Conservation (phyloP, 140 eudicot genomes). For the Flaveria floridana region DNA sequence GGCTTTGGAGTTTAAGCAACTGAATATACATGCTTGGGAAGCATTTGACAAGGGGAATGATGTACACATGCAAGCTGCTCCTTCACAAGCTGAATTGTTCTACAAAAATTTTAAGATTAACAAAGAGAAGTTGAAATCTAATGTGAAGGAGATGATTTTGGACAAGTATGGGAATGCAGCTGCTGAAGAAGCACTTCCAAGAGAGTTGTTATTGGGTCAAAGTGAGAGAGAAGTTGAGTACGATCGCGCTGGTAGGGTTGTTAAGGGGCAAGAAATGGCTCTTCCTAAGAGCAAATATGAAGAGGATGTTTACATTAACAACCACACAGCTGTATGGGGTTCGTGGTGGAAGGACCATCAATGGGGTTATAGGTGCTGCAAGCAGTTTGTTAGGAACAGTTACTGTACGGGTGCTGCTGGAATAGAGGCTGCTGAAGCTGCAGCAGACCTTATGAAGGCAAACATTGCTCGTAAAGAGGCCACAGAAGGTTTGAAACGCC, state of each 20-base stretch:
- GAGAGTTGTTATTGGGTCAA: constrained; percentile 78
- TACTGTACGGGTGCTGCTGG: constrained; percentile 95
- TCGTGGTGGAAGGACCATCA: constrained; percentile 90
- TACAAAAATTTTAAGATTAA: constrained; percentile 61
- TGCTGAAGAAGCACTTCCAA: constrained; percentile 59
- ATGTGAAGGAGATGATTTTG: constrained; percentile 65
- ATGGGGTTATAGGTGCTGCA: constrained; percentile 85
- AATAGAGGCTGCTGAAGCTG: constrained; percentile 92
- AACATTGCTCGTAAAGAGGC: constrained; percentile 94
- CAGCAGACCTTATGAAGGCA: constrained; percentile 83
- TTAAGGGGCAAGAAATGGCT: constrained; percentile 80
- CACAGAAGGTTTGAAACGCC: constrained; percentile 26
- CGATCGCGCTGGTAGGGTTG: constrained; percentile 89
- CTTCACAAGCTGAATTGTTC: constrained; percentile 83
- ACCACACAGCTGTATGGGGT: constrained; percentile 81
- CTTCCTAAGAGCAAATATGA: constrained; percentile 87
- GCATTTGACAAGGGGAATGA: constrained; percentile 90
- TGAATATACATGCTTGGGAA: constrained; percentile 81
- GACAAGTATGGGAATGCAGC: constrained; percentile 96
- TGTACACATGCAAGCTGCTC: constrained; percentile 96
- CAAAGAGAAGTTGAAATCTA: constrained; percentile 68
- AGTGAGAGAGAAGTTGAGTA: constrained; percentile 87
- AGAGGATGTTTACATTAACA: constrained; percentile 70
- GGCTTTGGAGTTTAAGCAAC: constrained; percentile 88
- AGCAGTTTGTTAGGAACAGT: constrained; percentile 75